phyloP scores from a whole-genome alignment of 306 rosid species.

The Gleditsia sinensis region DNA sequence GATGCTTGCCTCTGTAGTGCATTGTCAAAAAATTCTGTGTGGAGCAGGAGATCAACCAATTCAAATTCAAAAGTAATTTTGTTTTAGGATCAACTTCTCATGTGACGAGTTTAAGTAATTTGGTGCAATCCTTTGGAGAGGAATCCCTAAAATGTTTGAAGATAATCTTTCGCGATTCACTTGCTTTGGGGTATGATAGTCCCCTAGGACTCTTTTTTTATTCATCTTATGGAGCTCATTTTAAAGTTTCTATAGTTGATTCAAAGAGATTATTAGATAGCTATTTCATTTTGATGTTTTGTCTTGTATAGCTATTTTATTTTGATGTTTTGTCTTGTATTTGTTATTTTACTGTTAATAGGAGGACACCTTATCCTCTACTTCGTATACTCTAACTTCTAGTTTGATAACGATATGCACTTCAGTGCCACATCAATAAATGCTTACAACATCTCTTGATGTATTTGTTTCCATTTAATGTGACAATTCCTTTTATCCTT shows the following conservation, averaged over 20 bases:
- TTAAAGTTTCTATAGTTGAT: neutral
- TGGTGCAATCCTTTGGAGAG: slow-evolving; percentile 10
- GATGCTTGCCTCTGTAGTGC: neutral
- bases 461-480: neutral
- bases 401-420: neutral
- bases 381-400: neutral
- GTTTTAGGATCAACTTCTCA: neutral
- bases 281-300: neutral
- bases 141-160: neutral
- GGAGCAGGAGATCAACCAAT: neutral
- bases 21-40: neutral
- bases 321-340: neutral
- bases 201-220: neutral
- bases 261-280: neutral
- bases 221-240: neutral
- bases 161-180: neutral
- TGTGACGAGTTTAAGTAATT: neutral
- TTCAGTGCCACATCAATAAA: neutral
- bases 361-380: slow-evolving; percentile 1
- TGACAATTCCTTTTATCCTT: neutral
- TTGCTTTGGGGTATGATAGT: slow-evolving; percentile 1
- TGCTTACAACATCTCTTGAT: slow-evolving; percentile 3
- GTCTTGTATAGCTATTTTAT: neutral
- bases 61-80: neutral
- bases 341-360: neutral